Evolutionary conservation across 2,329 filamentous ascomycete species (phyloP).

Genomic region (Neonectria punicea): DNA sequence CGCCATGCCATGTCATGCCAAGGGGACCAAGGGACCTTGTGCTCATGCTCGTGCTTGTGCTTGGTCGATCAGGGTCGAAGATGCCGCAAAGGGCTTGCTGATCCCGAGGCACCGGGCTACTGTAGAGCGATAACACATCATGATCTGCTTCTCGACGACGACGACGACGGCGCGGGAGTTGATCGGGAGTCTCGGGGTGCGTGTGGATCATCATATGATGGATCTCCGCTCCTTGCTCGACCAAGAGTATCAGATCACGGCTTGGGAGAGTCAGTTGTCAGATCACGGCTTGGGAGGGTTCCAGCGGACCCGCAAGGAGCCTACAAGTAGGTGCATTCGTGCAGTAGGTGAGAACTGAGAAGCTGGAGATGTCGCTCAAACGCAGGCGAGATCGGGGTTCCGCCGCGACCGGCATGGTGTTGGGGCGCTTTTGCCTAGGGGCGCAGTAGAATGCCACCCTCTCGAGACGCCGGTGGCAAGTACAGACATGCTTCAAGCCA

Average conservation of each 20-base stretch:
- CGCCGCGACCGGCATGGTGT: slow-evolving; percentile 5
- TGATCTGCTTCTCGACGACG: background rate
- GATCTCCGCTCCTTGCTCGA: background rate
- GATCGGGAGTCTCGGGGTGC: background rate
- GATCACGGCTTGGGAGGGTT: slow-evolving; percentile 1
- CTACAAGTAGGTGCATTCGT: no score
- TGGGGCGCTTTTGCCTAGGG: slow-evolving; percentile 14
- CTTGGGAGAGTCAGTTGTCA: background rate
- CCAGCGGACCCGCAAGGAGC: background rate
- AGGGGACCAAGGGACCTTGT: background rate
- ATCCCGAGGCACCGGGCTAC: background rate
- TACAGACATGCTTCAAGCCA: no score
- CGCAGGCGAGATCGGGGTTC: background rate
- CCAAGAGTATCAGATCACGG: background rate
- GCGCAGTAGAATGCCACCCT: slow-evolving; percentile 22
- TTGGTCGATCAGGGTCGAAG: slow-evolving; percentile 18
- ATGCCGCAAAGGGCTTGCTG: background rate
- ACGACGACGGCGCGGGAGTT: background rate
- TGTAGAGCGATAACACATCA: background rate
- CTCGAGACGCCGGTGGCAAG: slow-evolving; percentile 18
- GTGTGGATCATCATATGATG: background rate
- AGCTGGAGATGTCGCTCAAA: slow-evolving; percentile 1
- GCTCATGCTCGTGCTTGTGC: background rate
- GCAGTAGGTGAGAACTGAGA: background rate
- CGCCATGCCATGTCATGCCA: background rate